Conservation (phyloP, 202 grass and related monocot species). For the Carex sylvatica region DNA sequence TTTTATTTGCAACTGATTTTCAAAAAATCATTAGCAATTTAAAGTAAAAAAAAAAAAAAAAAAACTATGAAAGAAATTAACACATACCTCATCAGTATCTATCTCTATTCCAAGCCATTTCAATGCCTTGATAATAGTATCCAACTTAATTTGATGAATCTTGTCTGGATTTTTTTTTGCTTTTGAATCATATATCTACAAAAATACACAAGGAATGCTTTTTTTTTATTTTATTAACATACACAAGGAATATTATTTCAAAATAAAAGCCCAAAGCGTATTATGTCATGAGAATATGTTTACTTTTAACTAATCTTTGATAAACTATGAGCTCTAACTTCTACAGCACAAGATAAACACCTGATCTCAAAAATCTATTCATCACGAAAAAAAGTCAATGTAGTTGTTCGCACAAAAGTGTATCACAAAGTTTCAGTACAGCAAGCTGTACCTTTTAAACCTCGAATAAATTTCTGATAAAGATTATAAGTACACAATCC, state of each 20-base stretch:
- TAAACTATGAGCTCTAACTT: conserved; percentile 91
- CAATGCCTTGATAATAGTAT: conserved; percentile 59
- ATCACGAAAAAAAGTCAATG: conserved; percentile 3
- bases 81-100: conserved; percentile 75
- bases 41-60: neutral
- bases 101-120: conserved; percentile 92
- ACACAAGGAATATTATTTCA: neutral
- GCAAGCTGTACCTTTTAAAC: no score
- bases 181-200: conserved; percentile 74
- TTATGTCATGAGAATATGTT: neutral
- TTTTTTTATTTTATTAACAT: neutral
- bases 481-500: no score
- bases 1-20: conserved; percentile 10
- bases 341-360: conserved; percentile 91
- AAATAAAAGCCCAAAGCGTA: neutral
- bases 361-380: conserved; percentile 86
- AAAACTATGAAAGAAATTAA: neutral
- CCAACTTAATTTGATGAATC: conserved; percentile 89
- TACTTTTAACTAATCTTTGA: conserved; percentile 90
- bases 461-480: no score
- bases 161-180: conserved; percentile 74
- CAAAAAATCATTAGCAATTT: conserved; percentile 2
- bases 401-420: no score
- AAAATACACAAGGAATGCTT: conserved; percentile 5
- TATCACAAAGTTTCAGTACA: no score